These are phyloP conservation scores for Aureobasidium leucospermi DNA, from an alignment of 2,329 filamentous ascomycete genomes.

Conservation along the genomic window DNA sequence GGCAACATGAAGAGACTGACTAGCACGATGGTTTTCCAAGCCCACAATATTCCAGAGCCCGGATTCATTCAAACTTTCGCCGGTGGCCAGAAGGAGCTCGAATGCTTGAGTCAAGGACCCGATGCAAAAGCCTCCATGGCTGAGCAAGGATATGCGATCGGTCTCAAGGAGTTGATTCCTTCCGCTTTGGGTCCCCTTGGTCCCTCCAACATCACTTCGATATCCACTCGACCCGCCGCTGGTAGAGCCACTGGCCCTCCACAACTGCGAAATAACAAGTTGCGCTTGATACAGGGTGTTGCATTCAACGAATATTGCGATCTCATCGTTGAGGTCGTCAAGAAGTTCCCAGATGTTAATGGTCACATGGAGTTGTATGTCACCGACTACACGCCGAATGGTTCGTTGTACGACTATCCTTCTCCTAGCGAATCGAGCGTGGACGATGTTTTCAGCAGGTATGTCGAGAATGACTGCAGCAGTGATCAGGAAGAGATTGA, in stretches of 20 bases:
- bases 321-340: constrained; percentile 64
- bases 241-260: not conserved
- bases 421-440: constrained; percentile 27
- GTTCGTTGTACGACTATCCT: constrained; percentile 51
- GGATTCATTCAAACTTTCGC: constrained; percentile 23
- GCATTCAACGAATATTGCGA: constrained; percentile 54
- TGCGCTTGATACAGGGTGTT: constrained; percentile 58
- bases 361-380: constrained; percentile 58
- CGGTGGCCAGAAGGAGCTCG: constrained; percentile 19
- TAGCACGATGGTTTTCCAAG: constrained; percentile 21
- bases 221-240: not conserved
- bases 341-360: constrained; percentile 36
- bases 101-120: constrained; percentile 17
- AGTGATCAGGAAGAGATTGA: not conserved
- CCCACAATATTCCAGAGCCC: constrained; percentile 21
- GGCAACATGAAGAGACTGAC: constrained; percentile 18
- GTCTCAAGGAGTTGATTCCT: not conserved
- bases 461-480: not conserved
- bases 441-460: constrained; percentile 12
- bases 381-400: constrained; percentile 75
- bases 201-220: not conserved
- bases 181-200: not conserved
- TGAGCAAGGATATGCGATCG: constrained; percentile 30
- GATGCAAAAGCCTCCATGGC: constrained; percentile 12
- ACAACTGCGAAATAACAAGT: constrained; percentile 43